Evolutionary conservation across 2,329 filamentous ascomycete species (phyloP).

Genomic region (Xylogone sp.): DNA sequence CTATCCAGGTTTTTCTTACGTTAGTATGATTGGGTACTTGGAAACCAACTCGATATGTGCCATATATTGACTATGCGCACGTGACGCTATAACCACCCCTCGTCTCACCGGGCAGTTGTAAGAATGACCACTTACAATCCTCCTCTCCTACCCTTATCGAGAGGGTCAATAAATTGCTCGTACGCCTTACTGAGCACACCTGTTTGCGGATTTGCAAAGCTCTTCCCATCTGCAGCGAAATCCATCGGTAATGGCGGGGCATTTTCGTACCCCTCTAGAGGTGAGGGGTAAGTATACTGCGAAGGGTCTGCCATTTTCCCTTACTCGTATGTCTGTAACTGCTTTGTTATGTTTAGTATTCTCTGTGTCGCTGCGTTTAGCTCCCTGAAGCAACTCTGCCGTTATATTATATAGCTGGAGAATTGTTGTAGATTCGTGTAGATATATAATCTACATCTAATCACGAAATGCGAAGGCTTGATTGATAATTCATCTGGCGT

Average conservation of each 20-base stretch:
- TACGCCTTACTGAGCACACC: conserved; percentile 65
- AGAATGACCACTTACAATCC: conserved; percentile 57
- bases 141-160: conserved; percentile 62
- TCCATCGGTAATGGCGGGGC: conserved; percentile 40
- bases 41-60: too few relatives aligned
- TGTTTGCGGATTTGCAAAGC: conserved; percentile 62
- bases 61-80: too few relatives aligned
- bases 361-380: too few relatives aligned
- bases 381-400: too few relatives aligned
- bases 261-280: conserved; percentile 47
- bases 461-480: neutral
- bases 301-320: conserved; percentile 44
- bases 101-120: too few relatives aligned
- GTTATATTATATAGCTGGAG: too few relatives aligned
- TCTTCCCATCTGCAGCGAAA: conserved; percentile 68
- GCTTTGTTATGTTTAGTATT: too few relatives aligned
- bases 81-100: too few relatives aligned
- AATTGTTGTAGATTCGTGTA: too few relatives aligned
- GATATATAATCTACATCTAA: too few relatives aligned
- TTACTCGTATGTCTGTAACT: too few relatives aligned
- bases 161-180: conserved; percentile 61
- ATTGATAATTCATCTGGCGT: neutral
- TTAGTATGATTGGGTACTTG: neutral
- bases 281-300: conserved; percentile 46
- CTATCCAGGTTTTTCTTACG: conserved; percentile 29